phyloP scores from a whole-genome alignment of 1,284 basidiomycete species.

The Microbotryum silenes-acaulis region DNA sequence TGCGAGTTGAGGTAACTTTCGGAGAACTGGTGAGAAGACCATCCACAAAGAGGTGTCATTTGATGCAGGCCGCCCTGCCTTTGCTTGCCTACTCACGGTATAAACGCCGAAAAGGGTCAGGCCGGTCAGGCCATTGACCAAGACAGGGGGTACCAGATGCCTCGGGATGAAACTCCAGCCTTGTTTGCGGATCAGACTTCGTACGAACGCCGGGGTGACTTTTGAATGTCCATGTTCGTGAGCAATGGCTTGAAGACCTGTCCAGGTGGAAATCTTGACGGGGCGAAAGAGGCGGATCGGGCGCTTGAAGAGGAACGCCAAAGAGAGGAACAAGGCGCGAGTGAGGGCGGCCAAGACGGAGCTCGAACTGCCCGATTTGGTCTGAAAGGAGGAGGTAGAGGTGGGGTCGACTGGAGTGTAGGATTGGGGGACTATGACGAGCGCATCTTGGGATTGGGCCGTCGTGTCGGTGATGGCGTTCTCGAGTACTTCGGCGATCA shows the following conservation, averaged over 20 bases:
- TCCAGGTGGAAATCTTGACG: slow-evolving; percentile 40
- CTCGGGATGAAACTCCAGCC: slow-evolving; percentile 33
- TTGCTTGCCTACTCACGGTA: neutral
- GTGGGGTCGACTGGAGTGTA: too few species aligned
- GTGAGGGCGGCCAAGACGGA: slow-evolving; percentile 17
- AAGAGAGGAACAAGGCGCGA: slow-evolving; percentile 38
- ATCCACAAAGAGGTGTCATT: neutral
- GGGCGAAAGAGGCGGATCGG: slow-evolving; percentile 42
- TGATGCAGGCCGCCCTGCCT: too few species aligned
- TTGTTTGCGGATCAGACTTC: slow-evolving; percentile 36
- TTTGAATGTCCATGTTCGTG: slow-evolving; percentile 37
- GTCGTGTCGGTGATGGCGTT: too few species aligned
- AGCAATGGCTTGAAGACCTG: slow-evolving; percentile 41
- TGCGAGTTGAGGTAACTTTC: slow-evolving; percentile 4
- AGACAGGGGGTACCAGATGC: slow-evolving; percentile 38
- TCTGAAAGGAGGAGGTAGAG: too few species aligned
- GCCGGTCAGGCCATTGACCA: slow-evolving; percentile 41
- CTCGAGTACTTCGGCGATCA: too few species aligned
- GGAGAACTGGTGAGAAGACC: slow-evolving; percentile 15
- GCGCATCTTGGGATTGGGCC: too few species aligned
- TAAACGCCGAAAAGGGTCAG: slow-evolving; percentile 42
- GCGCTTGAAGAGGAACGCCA: slow-evolving; percentile 42
- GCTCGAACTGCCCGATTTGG: too few species aligned
- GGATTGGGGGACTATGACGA: too few species aligned
- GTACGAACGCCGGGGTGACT: slow-evolving; percentile 38